phyloP scores from a whole-genome alignment of 164 flowering plant species.

The Protea cynaroides region DNA sequence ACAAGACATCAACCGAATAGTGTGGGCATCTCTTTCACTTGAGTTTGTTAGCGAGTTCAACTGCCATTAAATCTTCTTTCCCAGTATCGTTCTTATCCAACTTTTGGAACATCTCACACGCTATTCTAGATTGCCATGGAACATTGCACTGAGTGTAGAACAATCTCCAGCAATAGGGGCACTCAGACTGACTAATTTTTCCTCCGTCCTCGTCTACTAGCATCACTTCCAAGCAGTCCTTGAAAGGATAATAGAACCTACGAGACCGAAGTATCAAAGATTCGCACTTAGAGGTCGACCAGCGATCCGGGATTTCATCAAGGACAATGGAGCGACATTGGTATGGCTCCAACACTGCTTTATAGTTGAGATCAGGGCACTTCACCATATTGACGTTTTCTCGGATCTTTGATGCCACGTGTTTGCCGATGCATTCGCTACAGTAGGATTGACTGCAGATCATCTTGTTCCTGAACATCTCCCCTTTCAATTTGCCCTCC shows the following conservation, averaged over 20 bases:
- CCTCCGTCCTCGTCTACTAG: not conserved
- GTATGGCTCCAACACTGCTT: not conserved
- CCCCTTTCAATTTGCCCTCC: conserved; percentile 12
- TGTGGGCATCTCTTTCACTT: not conserved
- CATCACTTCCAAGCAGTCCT: not conserved
- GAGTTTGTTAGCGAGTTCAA: not conserved
- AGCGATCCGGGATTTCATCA: not conserved
- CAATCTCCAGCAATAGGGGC: not conserved
- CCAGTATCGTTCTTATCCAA: not conserved
- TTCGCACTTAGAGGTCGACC: not conserved
- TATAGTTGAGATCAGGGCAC: not conserved
- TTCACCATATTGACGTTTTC: not conserved
- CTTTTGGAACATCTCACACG: not conserved
- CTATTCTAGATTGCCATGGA: not conserved
- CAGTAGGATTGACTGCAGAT: conserved; percentile 35
- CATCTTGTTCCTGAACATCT: conserved; percentile 10
- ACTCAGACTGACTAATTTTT: not conserved
- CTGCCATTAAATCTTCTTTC: not conserved
- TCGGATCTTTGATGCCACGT: not conserved
- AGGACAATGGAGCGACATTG: not conserved
- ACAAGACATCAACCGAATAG: too few species aligned
- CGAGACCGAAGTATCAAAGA: not conserved
- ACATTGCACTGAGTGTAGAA: not conserved
- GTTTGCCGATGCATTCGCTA: conserved; percentile 19
- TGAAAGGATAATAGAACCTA: not conserved